phyloP scores from a whole-genome alignment of 148 eudicot species.

The Silene uniflora region DNA sequence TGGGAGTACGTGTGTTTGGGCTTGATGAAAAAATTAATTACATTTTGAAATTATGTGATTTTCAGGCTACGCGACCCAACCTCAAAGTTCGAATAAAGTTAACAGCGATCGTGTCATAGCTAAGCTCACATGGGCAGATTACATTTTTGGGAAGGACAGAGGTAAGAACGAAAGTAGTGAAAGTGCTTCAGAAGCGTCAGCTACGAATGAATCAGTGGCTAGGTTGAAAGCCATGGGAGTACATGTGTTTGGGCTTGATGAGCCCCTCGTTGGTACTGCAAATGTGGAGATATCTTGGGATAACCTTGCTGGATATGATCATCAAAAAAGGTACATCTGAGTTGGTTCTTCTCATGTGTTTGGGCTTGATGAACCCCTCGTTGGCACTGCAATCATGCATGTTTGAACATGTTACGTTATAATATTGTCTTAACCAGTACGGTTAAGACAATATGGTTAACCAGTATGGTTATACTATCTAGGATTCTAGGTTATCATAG shows the following conservation, averaged over 20 bases:
- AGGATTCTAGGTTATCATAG: not conserved
- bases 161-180: too few relatives aligned
- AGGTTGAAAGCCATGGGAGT: slow-evolving; percentile 91
- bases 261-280: slow-evolving; percentile 30
- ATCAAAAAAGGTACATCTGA: slow-evolving; percentile 68
- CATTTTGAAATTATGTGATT: slow-evolving; percentile 5
- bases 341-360: not conserved
- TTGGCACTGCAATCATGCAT: too few relatives aligned
- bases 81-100: slow-evolving; percentile 27
- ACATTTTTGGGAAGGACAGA: too few relatives aligned
- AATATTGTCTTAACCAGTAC: too few relatives aligned
- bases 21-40: slow-evolving; percentile 28
- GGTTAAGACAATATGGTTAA: too few relatives aligned
- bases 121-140: slow-evolving; percentile 15
- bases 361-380: too few relatives aligned
- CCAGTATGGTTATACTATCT: slow-evolving; percentile 11
- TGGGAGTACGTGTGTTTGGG: slow-evolving; percentile 91
- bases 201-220: slow-evolving; percentile 45
- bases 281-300: slow-evolving; percentile 81
- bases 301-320: slow-evolving; percentile 89
- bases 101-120: slow-evolving; percentile 20
- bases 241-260: slow-evolving; percentile 71
- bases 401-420: too few relatives aligned
- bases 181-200: too few relatives aligned
- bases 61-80: slow-evolving; percentile 41